These are phyloP conservation scores for Coemansia erecta DNA, from an alignment of 192 early-diverging fungal species.

Conservation along the genomic window DNA sequence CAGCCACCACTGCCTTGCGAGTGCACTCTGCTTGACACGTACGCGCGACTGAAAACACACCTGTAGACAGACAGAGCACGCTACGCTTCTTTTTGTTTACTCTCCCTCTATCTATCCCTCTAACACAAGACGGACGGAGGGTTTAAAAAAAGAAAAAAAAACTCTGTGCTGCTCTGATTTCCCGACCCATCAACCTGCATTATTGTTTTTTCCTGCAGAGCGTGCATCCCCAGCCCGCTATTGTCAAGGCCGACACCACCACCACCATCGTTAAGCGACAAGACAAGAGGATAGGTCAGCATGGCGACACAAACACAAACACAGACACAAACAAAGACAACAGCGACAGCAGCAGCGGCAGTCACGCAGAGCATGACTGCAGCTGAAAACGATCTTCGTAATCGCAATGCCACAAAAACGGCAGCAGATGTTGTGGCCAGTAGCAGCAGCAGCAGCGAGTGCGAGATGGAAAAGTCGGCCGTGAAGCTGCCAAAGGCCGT, in stretches of 20 bases:
- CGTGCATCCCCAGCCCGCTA: not conserved
- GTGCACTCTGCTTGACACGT: no score
- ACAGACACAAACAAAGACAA: slow-evolving; percentile 11
- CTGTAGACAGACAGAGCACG: not conserved
- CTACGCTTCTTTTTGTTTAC: not conserved
- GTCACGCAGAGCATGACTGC: not conserved
- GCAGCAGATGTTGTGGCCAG: slow-evolving; percentile 3
- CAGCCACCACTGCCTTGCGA: no score
- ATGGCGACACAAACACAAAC: slow-evolving; percentile 9
- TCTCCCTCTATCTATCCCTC: not conserved
- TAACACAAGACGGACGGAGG: no score
- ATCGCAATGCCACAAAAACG: not conserved
- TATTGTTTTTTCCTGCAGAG: not conserved
- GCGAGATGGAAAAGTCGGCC: not conserved
- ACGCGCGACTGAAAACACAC: no score
- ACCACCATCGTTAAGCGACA: not conserved
- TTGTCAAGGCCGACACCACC: not conserved
- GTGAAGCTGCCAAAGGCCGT: slow-evolving; percentile 15
- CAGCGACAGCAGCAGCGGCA: slow-evolving; percentile 9
- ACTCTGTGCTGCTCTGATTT: no score
- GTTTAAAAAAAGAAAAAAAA: not conserved
- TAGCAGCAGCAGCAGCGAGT: not conserved
- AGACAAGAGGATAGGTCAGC: no score
- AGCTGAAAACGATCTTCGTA: not conserved
- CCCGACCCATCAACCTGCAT: not conserved